Evolutionary conservation across 2,329 filamentous ascomycete species (phyloP), one percentile per base, ranked within the genome.

Genomic region (Botrytis tulipae): DNA sequence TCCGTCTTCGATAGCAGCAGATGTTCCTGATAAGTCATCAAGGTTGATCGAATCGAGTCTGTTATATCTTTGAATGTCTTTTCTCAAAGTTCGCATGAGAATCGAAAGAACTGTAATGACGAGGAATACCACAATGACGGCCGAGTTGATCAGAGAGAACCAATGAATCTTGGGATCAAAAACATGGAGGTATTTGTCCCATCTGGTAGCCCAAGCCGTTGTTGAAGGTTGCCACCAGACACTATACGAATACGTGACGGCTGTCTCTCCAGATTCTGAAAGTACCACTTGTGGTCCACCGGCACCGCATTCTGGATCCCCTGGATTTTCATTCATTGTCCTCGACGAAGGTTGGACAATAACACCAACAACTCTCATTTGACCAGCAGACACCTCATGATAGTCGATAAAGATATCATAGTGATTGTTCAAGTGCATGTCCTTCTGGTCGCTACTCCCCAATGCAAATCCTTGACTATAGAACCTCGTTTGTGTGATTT

Each of bases 111-210:
- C 96, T 79, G 96, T 97, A 63, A 94, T 89, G 51, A 95, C 91
- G 59, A 98, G 86, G 83, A 98, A 96, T 67, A 97, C 88, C 69
- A 99, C 95, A 75, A 99, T 97, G 62, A 98, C 91, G 68, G 96
- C 93, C 51, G 95, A 98, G 83, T 97, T 97, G 84, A 98, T 93
- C 68, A 99, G 90, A 74, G 95, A 98, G 85, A 98, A 97, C 96
- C 96, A 99, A 83, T 99, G 96, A 79, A 99, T 98, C 86, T 96
- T 97, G 70, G 96, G 95, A 82, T 98, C 95, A 81, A 95, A 97
- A 44, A 99, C 95, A 80, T 98, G 95, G 51, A 99, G 87, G 82
- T 98, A 98, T 84, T 97, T 98, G 86, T 99, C 96, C 96, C 96
- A 99, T 76, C 96, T 90, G 20, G 96, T 99, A 42, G 96, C 96